phyloP scores from a whole-genome alignment of 2,329 filamentous ascomycete genomes.

The Lomentospora prolificans region DNA sequence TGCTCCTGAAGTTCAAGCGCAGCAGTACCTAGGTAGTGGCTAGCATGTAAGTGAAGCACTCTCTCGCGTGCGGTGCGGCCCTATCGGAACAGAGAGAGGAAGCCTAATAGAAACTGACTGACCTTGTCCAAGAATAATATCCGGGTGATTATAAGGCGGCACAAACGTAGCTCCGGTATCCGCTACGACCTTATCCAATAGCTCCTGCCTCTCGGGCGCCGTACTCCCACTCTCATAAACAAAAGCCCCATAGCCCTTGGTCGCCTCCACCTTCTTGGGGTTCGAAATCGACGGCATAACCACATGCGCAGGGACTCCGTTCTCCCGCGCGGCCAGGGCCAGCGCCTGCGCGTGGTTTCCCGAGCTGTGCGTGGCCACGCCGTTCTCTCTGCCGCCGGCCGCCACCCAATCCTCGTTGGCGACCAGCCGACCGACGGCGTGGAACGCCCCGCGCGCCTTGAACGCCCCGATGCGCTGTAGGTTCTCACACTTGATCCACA shows the following conservation, averaged over 20 bases:
- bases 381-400: constrained; percentile 48
- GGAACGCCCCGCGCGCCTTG: constrained; percentile 84
- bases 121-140: constrained; percentile 87
- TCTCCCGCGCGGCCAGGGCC: constrained; percentile 67
- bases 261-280: constrained; percentile 79
- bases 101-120: not conserved
- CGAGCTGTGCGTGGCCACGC: constrained; percentile 84
- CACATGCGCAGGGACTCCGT: constrained; percentile 70
- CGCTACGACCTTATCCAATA: constrained; percentile 56
- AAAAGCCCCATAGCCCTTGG: constrained; percentile 63
- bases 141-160: constrained; percentile 84
- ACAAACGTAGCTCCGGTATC: constrained; percentile 70
- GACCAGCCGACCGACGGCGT: constrained; percentile 65
- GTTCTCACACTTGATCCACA: constrained; percentile 97
- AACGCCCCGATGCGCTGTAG: constrained; percentile 85
- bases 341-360: constrained; percentile 95
- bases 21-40: constrained; percentile 4
- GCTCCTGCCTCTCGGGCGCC: constrained; percentile 68
- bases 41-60: not conserved
- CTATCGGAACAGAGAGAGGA: too few relatives aligned
- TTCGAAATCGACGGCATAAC: constrained; percentile 86
- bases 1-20: constrained; percentile 76
- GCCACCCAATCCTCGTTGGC: constrained; percentile 50
- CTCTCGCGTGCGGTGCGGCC: not conserved
- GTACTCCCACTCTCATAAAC: constrained; percentile 79